Base-by-base conservation (phyloP, 345 rosid species). In the Kandelia obovata region DNA sequence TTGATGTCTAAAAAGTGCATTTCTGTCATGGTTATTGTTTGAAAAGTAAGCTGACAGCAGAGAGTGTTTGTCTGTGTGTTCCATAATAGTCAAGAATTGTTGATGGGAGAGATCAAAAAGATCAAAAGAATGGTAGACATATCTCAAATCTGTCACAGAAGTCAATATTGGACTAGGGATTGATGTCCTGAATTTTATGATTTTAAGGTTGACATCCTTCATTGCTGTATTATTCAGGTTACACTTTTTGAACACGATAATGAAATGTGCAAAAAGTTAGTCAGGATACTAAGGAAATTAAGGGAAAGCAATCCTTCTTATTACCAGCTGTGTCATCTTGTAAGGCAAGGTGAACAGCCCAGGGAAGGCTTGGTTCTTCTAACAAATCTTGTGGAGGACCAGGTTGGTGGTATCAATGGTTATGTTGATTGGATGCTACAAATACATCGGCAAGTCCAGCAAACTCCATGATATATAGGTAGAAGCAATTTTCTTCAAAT, bases 301-400 rank as follows among this genome's bases (percentile, higher is more conserved):
- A 83, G 97, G 79, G 92, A 84, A 71, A 71, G 69, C 10, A 92
- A 96, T 71, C 85, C 73, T 64, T 89, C 96, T 2, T 89, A 88
- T 76, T 80, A 92, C 74, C 96, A 85, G 74, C 76, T 85, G 67
- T 75, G 92, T 64, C 77, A 82, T 71, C 92, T 92, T 57, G 92
- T 92, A 17, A 89, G 99, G 64, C 97, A 92, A 88, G 98, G 99
- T 71, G 97, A 96, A 67, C 97, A 96, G 75, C 98, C 98, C 32
- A 85, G 97, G 75, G 98, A 92, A 86, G 99, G 95, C 47, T 83
- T 81, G 70, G 79, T 90, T 78, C 87, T 96, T 30, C 96, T 90
- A 51, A 69, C 84, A 63, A 87, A 87, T 80, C 92, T 96, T 65
- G 74, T 87, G 25, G 99, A 96, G 80, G 97, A 92, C 78, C 96